Evolutionary conservation across 768 basidiomycete genomes (phyloP).

Genomic region (Phlebiopsis gigantea): DNA sequence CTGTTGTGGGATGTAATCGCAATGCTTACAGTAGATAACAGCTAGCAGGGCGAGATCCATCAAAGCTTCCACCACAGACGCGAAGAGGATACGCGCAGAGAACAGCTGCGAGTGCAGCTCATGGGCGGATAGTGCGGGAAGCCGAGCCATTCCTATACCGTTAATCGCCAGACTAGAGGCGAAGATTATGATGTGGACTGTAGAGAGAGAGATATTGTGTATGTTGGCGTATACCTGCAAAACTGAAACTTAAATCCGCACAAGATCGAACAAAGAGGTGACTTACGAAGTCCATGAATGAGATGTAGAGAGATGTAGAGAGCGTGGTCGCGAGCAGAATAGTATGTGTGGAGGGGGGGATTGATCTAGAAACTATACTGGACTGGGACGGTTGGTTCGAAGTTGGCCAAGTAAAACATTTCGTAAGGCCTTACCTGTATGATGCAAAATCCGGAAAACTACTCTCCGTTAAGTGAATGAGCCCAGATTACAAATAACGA

Average conservation of each 20-base stretch:
- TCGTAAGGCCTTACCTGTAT: constrained; percentile 14
- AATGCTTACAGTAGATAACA: constrained; percentile 23
- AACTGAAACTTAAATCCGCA: too few relatives aligned
- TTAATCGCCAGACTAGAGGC: constrained; percentile 19
- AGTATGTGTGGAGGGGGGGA: neutral
- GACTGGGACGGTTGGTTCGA: neutral
- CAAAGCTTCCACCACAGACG: constrained; percentile 11
- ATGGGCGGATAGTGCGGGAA: neutral
- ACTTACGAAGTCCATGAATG: constrained; percentile 16
- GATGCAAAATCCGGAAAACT: constrained; percentile 32
- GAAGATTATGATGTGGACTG: constrained; percentile 14
- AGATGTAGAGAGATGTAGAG: constrained; percentile 6
- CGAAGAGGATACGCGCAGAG: constrained; percentile 4
- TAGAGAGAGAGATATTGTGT: neutral
- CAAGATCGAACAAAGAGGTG: too few relatives aligned
- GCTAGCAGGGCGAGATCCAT: constrained; percentile 17
- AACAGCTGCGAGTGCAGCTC: neutral
- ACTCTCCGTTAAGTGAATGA: constrained; percentile 17
- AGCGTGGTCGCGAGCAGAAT: constrained; percentile 10
- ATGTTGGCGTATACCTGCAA: neutral
- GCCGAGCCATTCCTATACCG: neutral
- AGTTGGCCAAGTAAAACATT: neutral
- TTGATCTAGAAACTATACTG: neutral
- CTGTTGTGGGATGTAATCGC: neutral
- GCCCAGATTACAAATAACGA: too few relatives aligned